Conservation (phyloP, 192 early-diverging fungal genomes). For the Coemansia sp. region DNA sequence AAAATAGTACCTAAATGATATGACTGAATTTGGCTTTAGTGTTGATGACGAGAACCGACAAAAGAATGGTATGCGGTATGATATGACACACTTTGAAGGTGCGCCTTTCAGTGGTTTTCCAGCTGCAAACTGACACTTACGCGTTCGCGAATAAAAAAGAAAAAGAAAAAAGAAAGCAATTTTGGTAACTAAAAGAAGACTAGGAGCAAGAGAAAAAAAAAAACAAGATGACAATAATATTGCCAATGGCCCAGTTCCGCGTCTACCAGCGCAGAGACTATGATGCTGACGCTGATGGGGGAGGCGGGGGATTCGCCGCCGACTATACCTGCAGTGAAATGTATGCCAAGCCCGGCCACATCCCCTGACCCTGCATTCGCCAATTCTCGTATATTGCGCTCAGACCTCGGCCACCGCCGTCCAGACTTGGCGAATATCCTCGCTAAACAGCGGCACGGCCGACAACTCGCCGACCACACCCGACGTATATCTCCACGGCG, state of each 20-base stretch:
- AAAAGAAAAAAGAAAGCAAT: slow-evolving; percentile 1
- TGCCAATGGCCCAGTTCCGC: neutral
- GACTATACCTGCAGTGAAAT: neutral
- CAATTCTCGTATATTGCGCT: neutral
- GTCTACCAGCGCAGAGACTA: neutral
- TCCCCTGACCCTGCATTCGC: neutral
- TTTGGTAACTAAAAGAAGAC: neutral
- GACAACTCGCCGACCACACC: neutral
- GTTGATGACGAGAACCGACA: neutral
- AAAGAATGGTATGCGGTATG: neutral
- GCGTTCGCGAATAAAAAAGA: slow-evolving; percentile 8
- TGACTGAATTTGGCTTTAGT: neutral
- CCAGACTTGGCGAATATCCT: slow-evolving; percentile 14
- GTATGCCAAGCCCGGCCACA: too few relatives aligned
- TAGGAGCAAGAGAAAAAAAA: neutral
- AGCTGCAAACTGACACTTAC: neutral
- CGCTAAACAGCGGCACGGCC: slow-evolving; percentile 26
- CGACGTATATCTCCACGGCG: slow-evolving; percentile 14
- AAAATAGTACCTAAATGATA: neutral
- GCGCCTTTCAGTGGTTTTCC: neutral
- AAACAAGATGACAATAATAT: neutral
- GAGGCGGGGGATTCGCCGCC: neutral
- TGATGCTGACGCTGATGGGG: neutral
- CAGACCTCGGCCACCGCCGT: slow-evolving; percentile 2
- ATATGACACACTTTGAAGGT: neutral